These are phyloP conservation scores for Rubia yunnanensis DNA, from an alignment of 257 asterid genomes.

Conservation along the genomic window DNA sequence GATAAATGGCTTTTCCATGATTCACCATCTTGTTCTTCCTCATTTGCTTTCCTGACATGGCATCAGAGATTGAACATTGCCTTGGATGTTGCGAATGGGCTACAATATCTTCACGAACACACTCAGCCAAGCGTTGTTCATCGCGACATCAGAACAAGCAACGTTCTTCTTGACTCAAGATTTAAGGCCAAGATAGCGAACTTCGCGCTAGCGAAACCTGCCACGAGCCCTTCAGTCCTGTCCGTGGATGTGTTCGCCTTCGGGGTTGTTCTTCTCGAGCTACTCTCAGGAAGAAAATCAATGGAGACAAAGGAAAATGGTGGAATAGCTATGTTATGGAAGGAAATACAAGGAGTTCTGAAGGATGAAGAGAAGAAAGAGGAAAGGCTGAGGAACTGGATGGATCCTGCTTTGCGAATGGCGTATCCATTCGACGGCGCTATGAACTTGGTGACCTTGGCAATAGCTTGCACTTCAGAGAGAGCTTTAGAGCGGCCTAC, in stretches of 20 bases:
- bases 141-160: slow-evolving; percentile 46
- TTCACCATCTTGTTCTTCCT: slow-evolving; percentile 20
- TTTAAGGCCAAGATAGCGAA: slow-evolving; percentile 60
- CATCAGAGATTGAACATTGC: slow-evolving; percentile 50
- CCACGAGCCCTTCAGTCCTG: slow-evolving; percentile 32
- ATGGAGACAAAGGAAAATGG: slow-evolving; percentile 46
- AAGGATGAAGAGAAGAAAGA: slow-evolving; percentile 39
- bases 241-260: slow-evolving; percentile 63
- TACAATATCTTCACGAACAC: slow-evolving; percentile 78
- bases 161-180: slow-evolving; percentile 59
- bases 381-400: slow-evolving; percentile 56
- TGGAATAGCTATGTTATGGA: slow-evolving; percentile 45
- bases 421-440: slow-evolving; percentile 52
- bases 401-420: slow-evolving; percentile 40
- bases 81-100: slow-evolving; percentile 70
- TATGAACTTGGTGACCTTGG: slow-evolving; percentile 54
- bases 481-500: slow-evolving; percentile 48
- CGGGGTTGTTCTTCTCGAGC: slow-evolving; percentile 60
- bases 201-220: slow-evolving; percentile 47
- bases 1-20: slow-evolving; percentile 46
- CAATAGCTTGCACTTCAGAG: slow-evolving; percentile 58
- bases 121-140: slow-evolving; percentile 65
- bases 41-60: slow-evolving; percentile 34
- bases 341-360: slow-evolving; percentile 46
- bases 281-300: slow-evolving; percentile 54